Base-by-base conservation (phyloP, 2,329 filamentous ascomycete genomes). In the Trichothecium sympodiale region DNA sequence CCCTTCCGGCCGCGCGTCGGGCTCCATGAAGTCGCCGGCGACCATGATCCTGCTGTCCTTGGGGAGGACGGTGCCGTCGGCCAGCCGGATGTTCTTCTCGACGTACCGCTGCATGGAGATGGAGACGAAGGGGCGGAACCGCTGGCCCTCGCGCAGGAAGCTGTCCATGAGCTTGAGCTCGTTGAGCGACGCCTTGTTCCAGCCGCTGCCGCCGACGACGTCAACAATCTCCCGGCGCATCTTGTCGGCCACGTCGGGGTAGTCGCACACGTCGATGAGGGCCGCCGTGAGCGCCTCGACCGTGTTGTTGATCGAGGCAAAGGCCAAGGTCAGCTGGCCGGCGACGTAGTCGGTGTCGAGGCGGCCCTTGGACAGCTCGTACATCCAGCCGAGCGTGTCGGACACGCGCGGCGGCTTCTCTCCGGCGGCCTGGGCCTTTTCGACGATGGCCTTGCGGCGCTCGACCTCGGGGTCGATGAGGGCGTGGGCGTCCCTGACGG, bases 261-360 rank as follows among this genome's bases (percentile, higher is more conserved):
- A 58, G 4, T 57, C 55, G 0, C 65, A 68, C 17, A 73, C 45
- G 3, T 44, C 40, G 2, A 41, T 35, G 4, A 52, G 37, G 1
- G 41, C 41, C 13, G 45, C 38, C 4, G 37, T 33, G 1, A 51
- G 28, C 7, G 50, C 20, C 8, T 52, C 49, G 5, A 62, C 59
- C 0, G 71, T 72, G 1, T 70, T 75, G 48, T 75, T 70, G 23
- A 74, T 71, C 4, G 68, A 64, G 1, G 68, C 70, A 29, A 71
- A 61, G 1, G 59, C 56, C 15, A 55, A 47, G 2, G n/a, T 12
- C 2, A 52, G 33, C 23, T 52, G 49, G 0, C 35, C 34, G 4
- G 31, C 27, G 8, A 39, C 43, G 3, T 41, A 35, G 16, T 52
- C 39, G 20, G 20, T 25, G 3, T 43, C 40, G 1, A 8, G 6